Percentiles rank a stretch among this genome's conserved stretches.
Conservation (phyloP, 2,329 filamentous ascomycete genomes). For the Ambrosiella cleistominuta region DNA sequence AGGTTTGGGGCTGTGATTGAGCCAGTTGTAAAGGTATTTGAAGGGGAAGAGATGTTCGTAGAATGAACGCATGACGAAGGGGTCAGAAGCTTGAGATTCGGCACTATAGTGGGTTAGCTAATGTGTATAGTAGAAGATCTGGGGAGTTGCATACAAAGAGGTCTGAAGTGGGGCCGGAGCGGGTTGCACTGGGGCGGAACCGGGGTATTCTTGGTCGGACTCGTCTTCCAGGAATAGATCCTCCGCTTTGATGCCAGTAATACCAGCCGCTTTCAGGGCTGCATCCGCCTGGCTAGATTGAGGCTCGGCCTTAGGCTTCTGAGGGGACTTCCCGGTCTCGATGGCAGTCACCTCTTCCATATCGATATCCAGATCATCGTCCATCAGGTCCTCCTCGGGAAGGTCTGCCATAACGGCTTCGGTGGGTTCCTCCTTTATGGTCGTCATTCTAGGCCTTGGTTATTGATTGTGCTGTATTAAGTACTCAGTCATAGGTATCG, state of each 20-base stretch:
- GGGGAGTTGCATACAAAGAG: conserved; percentile 5
- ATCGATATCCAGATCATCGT: conserved; percentile 11
- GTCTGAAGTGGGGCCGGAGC: conserved; percentile 20
- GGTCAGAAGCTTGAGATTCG: conserved; percentile 12
- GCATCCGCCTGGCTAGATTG: neutral
- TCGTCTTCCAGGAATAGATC: conserved; percentile 41
- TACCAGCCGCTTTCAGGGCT: conserved; percentile 29
- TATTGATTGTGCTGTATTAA: neutral
- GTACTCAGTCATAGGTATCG: neutral
- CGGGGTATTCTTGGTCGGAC: conserved; percentile 42
- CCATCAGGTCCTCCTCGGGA: conserved; percentile 8
- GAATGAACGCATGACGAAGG: conserved; percentile 69
- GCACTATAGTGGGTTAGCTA: conserved; percentile 8
- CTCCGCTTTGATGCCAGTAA: conserved; percentile 23
- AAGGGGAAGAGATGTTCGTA: conserved; percentile 94
- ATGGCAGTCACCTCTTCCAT: conserved; percentile 15
- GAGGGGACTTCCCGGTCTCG: conserved; percentile 12
- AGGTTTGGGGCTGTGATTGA: conserved; percentile 80
- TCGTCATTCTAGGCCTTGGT: neutral
- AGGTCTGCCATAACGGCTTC: conserved; percentile 25
- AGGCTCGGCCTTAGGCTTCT: neutral
- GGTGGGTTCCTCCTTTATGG: conserved; percentile 5
- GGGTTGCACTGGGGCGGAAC: conserved; percentile 21
- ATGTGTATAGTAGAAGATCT: neutral
- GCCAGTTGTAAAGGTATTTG: conserved; percentile 88